Evolutionary conservation across 2,329 filamentous ascomycete genomes (phyloP).

Genomic region (Coniochaeta sp.): DNA sequence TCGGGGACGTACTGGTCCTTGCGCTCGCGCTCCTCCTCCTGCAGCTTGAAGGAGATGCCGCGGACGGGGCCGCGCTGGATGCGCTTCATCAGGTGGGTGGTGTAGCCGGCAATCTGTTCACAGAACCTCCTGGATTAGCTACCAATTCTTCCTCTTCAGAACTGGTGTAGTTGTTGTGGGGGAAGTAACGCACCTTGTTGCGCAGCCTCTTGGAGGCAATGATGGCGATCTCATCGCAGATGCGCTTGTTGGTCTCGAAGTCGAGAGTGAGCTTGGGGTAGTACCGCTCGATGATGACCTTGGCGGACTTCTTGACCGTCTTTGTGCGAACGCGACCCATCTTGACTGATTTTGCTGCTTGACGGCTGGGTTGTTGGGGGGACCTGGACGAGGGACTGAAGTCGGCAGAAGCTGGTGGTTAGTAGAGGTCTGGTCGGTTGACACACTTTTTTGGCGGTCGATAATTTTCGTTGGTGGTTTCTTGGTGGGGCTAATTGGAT

Average conservation of each 20-base stretch:
- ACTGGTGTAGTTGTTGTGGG: not conserved
- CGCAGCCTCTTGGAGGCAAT: constrained; percentile 98
- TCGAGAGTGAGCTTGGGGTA: constrained; percentile 96
- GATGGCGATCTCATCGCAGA: constrained; percentile 99
- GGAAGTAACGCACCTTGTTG: constrained; percentile 72
- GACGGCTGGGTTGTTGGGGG: too few relatives aligned
- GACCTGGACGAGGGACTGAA: constrained; percentile 19
- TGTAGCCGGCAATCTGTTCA: constrained; percentile 93
- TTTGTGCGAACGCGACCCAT: constrained; percentile 67
- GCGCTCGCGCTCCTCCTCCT: constrained; percentile 99
- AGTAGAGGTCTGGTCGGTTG: constrained; percentile 5
- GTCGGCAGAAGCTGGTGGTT: constrained; percentile 8
- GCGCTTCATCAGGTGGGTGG: constrained; percentile 98
- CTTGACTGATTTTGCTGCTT: constrained; percentile 42
- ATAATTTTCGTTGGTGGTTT: constrained; percentile 7
- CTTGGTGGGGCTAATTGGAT: constrained; percentile 10
- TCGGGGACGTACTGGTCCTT: constrained; percentile 99
- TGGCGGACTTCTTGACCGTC: constrained; percentile 75
- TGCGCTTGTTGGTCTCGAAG: constrained; percentile 99
- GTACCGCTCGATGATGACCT: constrained; percentile 99
- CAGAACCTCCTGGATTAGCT: constrained; percentile 7
- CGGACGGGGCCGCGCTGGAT: constrained; percentile 98
- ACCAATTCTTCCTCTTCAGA: not conserved
- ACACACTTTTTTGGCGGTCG: constrained; percentile 11
- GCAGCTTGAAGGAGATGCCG: constrained; percentile 99